phyloP scores from a whole-genome alignment of 2,329 filamentous ascomycete species.

The Verticillium alfalfae region DNA sequence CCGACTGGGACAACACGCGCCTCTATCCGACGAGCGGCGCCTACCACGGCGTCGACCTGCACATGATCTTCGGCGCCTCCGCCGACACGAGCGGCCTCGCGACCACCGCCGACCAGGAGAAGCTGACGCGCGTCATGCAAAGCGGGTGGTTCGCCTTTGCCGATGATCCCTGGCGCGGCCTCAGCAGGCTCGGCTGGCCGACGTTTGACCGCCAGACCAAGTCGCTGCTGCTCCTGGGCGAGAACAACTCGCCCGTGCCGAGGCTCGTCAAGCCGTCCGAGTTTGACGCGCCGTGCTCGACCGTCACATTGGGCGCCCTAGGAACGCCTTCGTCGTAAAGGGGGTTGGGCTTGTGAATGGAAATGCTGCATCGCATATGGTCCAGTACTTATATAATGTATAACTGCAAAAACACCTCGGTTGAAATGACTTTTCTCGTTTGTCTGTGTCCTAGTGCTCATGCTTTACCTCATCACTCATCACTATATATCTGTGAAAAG shows the following conservation, averaged over 20 bases:
- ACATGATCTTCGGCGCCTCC: conserved; percentile 39
- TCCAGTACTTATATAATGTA: too few relatives aligned
- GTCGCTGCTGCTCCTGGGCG: conserved; percentile 19
- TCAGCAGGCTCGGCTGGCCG: conserved; percentile 30
- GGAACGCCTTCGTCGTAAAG: conserved; percentile 4
- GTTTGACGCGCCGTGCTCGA: conserved; percentile 18
- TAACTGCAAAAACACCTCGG: too few relatives aligned
- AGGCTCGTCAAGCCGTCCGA: conserved; percentile 16
- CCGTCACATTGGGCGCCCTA: conserved; percentile 15
- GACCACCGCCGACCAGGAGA: conserved; percentile 19
- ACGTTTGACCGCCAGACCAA: conserved; percentile 17
- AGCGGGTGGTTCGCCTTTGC: conserved; percentile 33
- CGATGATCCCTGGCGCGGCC: conserved; percentile 25
- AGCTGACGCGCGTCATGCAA: conserved; percentile 29
- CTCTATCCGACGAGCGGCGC: conserved; percentile 38
- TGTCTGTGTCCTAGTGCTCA: too few relatives aligned
- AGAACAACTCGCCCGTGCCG: conserved; percentile 14
- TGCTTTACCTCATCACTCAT: too few relatives aligned
- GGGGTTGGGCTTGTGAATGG: too few relatives aligned
- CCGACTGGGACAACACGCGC: conserved; percentile 41
- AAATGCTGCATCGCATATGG: too few relatives aligned
- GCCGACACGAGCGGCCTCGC: conserved; percentile 30
- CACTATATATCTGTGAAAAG: neutral
- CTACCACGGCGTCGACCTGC: conserved; percentile 42
- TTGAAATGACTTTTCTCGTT: too few relatives aligned